Evolutionary conservation across 75 land plant species (phyloP).

Genomic region (Selaginella moellendorffii): DNA sequence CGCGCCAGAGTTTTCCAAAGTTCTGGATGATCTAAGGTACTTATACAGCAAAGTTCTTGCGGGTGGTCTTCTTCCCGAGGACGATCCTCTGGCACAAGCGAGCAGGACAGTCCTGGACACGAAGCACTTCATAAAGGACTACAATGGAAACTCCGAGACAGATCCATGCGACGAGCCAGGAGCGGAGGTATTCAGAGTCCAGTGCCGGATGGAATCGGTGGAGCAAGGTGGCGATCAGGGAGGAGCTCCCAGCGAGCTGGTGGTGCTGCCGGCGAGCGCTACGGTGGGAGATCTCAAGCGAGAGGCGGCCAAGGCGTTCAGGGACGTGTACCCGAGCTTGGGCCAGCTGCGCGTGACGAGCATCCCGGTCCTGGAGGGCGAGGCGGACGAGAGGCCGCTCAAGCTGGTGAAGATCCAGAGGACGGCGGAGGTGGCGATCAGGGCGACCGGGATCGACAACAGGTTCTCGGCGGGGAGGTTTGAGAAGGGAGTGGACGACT

Average conservation of each 20-base stretch:
- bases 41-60: conserved; percentile 31
- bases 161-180: background rate
- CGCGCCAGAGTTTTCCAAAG: conserved; percentile 4
- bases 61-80: conserved; percentile 26
- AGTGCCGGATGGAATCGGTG: conserved; percentile 15
- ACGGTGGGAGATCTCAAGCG: conserved; percentile 51
- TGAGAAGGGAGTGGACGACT: conserved; percentile 60
- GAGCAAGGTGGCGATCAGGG: conserved; percentile 9
- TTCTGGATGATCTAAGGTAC: conserved; percentile 34
- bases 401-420: background rate
- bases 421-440: conserved; percentile 11
- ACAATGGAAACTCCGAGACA: background rate
- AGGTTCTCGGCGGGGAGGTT: conserved; percentile 26
- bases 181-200: conserved; percentile 1
- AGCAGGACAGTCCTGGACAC: background rate
- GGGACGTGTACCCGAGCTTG: conserved; percentile 51
- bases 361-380: conserved; percentile 24
- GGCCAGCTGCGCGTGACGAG: conserved; percentile 27
- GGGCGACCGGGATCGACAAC: conserved; percentile 38
- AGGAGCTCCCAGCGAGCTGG: conserved; percentile 36
- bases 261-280: conserved; percentile 51
- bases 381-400: conserved; percentile 15
- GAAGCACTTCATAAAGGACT: conserved; percentile 6
- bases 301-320: conserved; percentile 38
- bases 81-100: conserved; percentile 14